Conservation (phyloP, 352 stramenopile species). For the Pythium pyrilobum region DNA sequence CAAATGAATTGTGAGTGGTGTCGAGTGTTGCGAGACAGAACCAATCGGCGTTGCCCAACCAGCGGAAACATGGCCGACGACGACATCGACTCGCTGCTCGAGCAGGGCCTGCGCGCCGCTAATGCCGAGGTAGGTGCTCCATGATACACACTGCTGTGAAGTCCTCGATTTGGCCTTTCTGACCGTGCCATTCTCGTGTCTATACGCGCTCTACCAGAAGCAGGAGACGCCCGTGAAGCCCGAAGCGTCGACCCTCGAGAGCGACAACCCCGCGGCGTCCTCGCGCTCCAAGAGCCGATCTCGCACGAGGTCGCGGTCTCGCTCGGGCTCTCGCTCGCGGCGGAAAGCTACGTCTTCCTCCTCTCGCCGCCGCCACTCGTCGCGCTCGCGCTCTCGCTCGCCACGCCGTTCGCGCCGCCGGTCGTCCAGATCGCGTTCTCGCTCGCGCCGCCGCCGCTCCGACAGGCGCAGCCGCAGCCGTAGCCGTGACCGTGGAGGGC, state of each 20-base stretch:
- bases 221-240: constrained; percentile 10
- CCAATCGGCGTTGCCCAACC: no score
- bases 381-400: constrained; percentile 10
- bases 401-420: constrained; percentile 27
- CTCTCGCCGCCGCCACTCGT: constrained; percentile 16
- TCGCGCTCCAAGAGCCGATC: constrained; percentile 4
- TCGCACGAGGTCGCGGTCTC: constrained; percentile 1
- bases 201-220: constrained; percentile 14
- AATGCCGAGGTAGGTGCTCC: constrained; percentile 31
- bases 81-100: constrained; percentile 79
- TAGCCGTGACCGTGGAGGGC: constrained; percentile 26
- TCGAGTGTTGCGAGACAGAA: no score
- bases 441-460: constrained; percentile 21
- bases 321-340: constrained; percentile 12
- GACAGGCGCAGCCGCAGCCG: constrained; percentile 29
- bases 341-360: constrained; percentile 13
- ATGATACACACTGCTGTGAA: neutral
- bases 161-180: neutral
- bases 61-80: constrained; percentile 59
- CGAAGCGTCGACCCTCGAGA: neutral
- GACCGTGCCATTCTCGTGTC: constrained; percentile 3
- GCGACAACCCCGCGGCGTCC: neutral
- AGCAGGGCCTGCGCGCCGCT: constrained; percentile 60
- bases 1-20: constrained; percentile 2
- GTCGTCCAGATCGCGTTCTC: constrained; percentile 22